Base-by-base conservation (phyloP, 768 basidiomycete species). In the Lactifluus echinatus region DNA sequence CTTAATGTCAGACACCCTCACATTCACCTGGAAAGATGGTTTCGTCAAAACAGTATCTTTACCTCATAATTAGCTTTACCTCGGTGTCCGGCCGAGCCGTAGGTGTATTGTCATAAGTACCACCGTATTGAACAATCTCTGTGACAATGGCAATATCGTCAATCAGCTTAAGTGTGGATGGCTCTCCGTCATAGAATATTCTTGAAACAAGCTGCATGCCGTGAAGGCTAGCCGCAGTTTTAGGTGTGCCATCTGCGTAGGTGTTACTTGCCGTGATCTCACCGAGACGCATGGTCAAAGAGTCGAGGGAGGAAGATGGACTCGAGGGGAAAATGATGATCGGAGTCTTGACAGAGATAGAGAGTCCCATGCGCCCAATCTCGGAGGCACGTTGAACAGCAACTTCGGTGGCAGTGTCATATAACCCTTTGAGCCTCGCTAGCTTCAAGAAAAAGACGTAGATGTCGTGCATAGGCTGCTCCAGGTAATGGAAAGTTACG, bases 371-470 rank as follows among this genome's bases (percentile, higher is more conserved):
- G 50, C 84, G 81, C 64, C 89, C 85, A n/a, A 94, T 88, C 69
- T 89, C 90, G n/a, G 91, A 83, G 4, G 93, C 96, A 47, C 80
- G 78, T 68, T 97, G 91, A 24, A 90, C 93, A 37, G 96, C 96
- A 21, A 83, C 95, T 67, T 90, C 84, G 2, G 91, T 89, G 11
- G 95, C 93, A 19, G 93, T 83, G 70, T 99, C 95, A 63, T 98
- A 98, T 11, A 98, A 69, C 2, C 87, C 88, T 73, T 98, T 98
- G 64, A 99, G 82, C 61, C 83, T 85, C 4, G 93, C 89, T 36
- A 99, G 81, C 67, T 92, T 89, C 57, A 82, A 74, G 36, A 92
- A 69, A 72, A 94, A 99, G 21, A 83, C 67, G 67, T 88, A 91
- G 29, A 98, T 82, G 63, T 86, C 83, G 50, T 85, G 91, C n/a